phyloP scores from a whole-genome alignment of 148 eudicot species.

The Rhododendron kiyosumense region DNA sequence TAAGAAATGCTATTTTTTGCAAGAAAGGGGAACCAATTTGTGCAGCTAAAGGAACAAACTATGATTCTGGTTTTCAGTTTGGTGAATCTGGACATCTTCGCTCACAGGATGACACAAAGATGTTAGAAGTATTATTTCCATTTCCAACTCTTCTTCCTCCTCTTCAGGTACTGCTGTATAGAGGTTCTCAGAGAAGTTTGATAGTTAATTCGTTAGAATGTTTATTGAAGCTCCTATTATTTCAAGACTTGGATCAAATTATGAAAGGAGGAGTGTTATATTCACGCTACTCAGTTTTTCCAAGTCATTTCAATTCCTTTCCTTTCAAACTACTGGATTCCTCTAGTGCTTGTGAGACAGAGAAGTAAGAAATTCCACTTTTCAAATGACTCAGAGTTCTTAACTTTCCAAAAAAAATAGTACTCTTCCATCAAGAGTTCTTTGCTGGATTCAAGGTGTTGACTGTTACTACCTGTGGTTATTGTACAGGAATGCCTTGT shows the following conservation, averaged over 20 bases:
- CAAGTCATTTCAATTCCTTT: too few species aligned
- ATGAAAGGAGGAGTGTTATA: slow-evolving; percentile 58
- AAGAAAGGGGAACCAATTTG: slow-evolving; percentile 6
- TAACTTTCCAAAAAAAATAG: slow-evolving; percentile 46
- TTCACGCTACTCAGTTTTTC: not conserved
- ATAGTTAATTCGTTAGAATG: slow-evolving; percentile 1
- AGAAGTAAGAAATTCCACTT: not conserved
- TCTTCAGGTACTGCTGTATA: slow-evolving; percentile 44
- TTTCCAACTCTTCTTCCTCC: slow-evolving; percentile 87
- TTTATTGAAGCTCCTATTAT: too few species aligned
- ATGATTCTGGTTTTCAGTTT: slow-evolving; percentile 57
- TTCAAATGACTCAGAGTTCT: not conserved
- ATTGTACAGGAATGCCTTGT: slow-evolving; percentile 80
- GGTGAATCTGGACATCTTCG: slow-evolving; percentile 52
- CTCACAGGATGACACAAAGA: slow-evolving; percentile 39
- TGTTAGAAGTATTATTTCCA: slow-evolving; percentile 59
- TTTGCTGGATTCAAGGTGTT: slow-evolving; percentile 60
- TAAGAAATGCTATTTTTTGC: slow-evolving; percentile 53
- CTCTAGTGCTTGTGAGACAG: not conserved
- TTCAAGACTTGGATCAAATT: too few species aligned
- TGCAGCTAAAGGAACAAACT: slow-evolving; percentile 43
- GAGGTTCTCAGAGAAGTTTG: not conserved
- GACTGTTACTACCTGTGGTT: slow-evolving; percentile 57
- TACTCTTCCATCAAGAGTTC: slow-evolving; percentile 68
- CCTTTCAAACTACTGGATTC: too few species aligned